Base-by-base conservation (phyloP, 208 protist genomes). In the Acanthamoeba healyi region DNA sequence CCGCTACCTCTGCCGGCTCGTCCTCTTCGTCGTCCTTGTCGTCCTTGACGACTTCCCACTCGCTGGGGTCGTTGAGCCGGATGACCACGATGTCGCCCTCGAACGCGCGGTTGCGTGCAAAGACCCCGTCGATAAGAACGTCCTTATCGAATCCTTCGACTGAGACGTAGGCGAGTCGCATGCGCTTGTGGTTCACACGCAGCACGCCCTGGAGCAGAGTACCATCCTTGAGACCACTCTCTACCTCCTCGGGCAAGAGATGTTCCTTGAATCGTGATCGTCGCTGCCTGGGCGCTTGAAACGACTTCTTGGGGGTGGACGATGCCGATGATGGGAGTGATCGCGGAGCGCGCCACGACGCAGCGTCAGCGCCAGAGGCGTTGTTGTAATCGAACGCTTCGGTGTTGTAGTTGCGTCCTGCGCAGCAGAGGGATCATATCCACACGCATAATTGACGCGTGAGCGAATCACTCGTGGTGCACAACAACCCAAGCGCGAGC, bases 21-120 rank as follows among this genome's bases (percentile, higher is more conserved):
- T 32, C 89, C 12, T 94, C 74, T 19, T 94, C 92, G 19, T 77
- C 92, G 26, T 88, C 94, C 58, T 95, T 74, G 5, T 56, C 34
- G 0, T 93, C 89, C 65, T 93, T 93, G 0, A 82, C 40, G 14
- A 82, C 89, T 58, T 93, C 89, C 89, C 67, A 82, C 51, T 93
- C 51, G 36, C 89, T 93, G 24, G 40, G 58, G 34, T 82, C 89
- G 36, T 82, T 58, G 44, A 96, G 42, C 44, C 94, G 51, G 44
- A 96, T 94, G 42, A 94, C 94, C n/a, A 97, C 96, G 22, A 95
- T 79, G 74, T 97, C 96, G 32, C 94, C 88, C 24, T 96, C 54
- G 38, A 97, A 96, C 19, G 94, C 95, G 51, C 96, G 79, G 63
- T 97, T 97, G 49, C 94, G 94, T 26, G 84, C 51, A 26, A 70